A percentile compares a stretch with the other conserved stretches of the same genome.
Conservation (phyloP, 495 filamentous ascomycete species). For the Penicillium coprophilum region DNA sequence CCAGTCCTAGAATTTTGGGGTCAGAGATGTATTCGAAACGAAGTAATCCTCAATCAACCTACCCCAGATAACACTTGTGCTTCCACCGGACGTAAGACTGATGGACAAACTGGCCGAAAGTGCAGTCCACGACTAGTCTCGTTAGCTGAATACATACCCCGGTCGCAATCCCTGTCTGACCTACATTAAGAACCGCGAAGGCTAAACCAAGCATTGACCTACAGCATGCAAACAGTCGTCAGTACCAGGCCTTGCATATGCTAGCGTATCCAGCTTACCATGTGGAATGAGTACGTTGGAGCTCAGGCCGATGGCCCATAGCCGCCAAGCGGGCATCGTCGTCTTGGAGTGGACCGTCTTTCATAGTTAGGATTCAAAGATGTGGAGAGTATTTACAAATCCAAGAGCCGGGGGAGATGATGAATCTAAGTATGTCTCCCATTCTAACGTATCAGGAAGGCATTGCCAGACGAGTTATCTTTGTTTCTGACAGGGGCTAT, state of each 20-base stretch:
- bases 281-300: conserved; percentile 54
- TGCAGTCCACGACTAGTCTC: conserved; percentile 43
- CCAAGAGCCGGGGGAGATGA: not conserved
- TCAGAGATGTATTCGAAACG: conserved; percentile 1
- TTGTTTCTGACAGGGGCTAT: not conserved
- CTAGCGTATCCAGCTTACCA: conserved; percentile 20
- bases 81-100: conserved; percentile 44
- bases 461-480: conserved; percentile 11
- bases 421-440: conserved; percentile 1
- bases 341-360: conserved; percentile 24
- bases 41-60: not conserved
- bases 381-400: not conserved
- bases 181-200: conserved; percentile 47
- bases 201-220: conserved; percentile 49
- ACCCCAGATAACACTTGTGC: conserved; percentile 49
- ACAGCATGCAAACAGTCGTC: not conserved
- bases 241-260: not conserved
- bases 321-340: conserved; percentile 52
- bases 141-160: not conserved
- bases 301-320: conserved; percentile 60
- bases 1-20: conserved; percentile 44
- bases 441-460: conserved; percentile 4
- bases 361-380: conserved; percentile 11
- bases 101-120: conserved; percentile 47
- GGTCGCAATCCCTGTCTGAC: conserved; percentile 3